Evolutionary conservation across 495 filamentous ascomycete species (phyloP).

Genomic region (Penicillium cosmopolitanum): DNA sequence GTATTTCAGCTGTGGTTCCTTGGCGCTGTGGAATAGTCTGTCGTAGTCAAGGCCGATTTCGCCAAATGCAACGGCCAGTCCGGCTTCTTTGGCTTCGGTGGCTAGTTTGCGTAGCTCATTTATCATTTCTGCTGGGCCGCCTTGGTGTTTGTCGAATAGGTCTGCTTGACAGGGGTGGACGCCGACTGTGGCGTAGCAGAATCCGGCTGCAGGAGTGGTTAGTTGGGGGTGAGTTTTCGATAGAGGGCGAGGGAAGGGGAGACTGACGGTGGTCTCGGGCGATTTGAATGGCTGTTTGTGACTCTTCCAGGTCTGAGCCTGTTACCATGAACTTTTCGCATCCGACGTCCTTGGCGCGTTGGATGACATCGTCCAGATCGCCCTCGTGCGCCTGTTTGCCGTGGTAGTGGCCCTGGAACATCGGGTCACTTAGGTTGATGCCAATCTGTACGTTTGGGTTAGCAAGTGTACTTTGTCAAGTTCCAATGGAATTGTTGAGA

Average conservation of each 20-base stretch:
- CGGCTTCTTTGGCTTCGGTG: slow-evolving; percentile 44
- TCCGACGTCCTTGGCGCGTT: slow-evolving; percentile 73
- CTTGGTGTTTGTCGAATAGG: slow-evolving; percentile 65
- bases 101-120: slow-evolving; percentile 63
- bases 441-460: slow-evolving; percentile 60
- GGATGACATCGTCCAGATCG: slow-evolving; percentile 76
- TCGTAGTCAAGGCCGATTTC: slow-evolving; percentile 98
- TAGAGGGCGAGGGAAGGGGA: not conserved
- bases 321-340: slow-evolving; percentile 92
- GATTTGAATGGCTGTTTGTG: slow-evolving; percentile 71
- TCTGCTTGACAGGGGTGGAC: slow-evolving; percentile 86
- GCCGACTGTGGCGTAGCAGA: slow-evolving; percentile 86
- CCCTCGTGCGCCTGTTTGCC: slow-evolving; percentile 78
- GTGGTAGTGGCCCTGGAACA: slow-evolving; percentile 83
- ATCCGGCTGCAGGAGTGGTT: slow-evolving; percentile 59
- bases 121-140: slow-evolving; percentile 60
- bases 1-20: slow-evolving; percentile 78
- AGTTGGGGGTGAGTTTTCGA: slow-evolving; percentile 1
- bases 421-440: slow-evolving; percentile 90
- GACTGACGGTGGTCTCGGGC: slow-evolving; percentile 70
- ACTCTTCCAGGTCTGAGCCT: slow-evolving; percentile 83
- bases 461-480: not conserved
- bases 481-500: not conserved
- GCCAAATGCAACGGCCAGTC: slow-evolving; percentile 78
- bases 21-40: slow-evolving; percentile 74